Evolutionary conservation across 495 filamentous ascomycete genomes (phyloP).

Genomic region (Delitschia confertaspora): DNA sequence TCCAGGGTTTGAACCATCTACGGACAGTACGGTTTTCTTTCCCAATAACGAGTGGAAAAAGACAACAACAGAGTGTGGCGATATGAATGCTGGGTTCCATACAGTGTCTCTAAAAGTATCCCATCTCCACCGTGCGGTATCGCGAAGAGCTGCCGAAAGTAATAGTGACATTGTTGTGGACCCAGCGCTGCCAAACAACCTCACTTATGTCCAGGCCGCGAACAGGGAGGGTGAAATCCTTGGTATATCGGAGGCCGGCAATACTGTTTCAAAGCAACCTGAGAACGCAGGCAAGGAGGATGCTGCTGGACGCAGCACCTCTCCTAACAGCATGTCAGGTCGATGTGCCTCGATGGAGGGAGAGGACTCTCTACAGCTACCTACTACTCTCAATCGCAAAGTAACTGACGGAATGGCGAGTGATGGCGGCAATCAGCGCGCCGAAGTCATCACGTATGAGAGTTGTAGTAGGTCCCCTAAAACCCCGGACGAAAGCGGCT

Average conservation of each 20-base stretch:
- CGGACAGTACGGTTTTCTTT: slow-evolving; percentile 33
- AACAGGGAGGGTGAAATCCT: slow-evolving; percentile 3
- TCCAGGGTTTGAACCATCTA: slow-evolving; percentile 34
- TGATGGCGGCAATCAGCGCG: too few species aligned
- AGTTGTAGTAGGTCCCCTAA: too few species aligned
- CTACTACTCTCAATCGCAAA: too few species aligned
- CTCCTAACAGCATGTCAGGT: too few species aligned
- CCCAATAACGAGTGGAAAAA: slow-evolving; percentile 36
- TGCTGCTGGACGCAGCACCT: too few species aligned
- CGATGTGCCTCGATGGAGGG: too few species aligned
- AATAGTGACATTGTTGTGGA: not conserved
- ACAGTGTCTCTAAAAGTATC: slow-evolving; percentile 37
- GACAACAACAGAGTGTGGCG: slow-evolving; percentile 28
- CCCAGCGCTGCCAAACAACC: slow-evolving; percentile 5
- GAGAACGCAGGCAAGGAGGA: slow-evolving; percentile 8
- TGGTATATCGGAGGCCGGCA: not conserved
- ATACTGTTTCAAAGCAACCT: not conserved
- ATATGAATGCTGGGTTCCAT: slow-evolving; percentile 37
- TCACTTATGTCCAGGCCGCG: slow-evolving; percentile 12
- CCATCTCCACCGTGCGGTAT: slow-evolving; percentile 12
- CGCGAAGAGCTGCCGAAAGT: slow-evolving; percentile 5
- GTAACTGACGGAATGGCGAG: too few species aligned
- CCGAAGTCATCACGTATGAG: too few species aligned
- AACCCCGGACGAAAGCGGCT: too few species aligned
- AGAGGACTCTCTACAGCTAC: too few species aligned